Conservation (phyloP, 148 eudicot genomes). For the Vaccinium vitisidaea region DNA sequence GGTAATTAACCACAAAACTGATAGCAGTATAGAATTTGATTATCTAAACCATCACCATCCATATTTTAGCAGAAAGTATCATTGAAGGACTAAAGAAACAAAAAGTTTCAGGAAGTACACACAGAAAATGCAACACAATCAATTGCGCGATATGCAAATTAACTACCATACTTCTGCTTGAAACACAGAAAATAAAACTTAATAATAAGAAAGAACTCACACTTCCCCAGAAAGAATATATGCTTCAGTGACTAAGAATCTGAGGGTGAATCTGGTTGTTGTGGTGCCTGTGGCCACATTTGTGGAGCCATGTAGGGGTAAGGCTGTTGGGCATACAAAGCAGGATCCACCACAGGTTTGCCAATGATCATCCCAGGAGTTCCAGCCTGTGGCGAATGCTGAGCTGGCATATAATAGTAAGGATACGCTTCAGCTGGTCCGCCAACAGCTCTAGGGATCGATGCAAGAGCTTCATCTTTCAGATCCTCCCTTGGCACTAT, state of each 20-base stretch:
- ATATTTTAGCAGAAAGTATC: background rate
- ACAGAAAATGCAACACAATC: background rate
- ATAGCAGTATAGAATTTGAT: background rate
- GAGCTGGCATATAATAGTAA: conserved; percentile 68
- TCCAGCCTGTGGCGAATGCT: conserved; percentile 57
- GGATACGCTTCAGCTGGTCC: conserved; percentile 60
- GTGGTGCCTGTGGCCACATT: conserved; percentile 69
- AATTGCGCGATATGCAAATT: background rate
- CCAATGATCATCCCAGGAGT: conserved; percentile 70
- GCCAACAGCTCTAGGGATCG: conserved; percentile 59
- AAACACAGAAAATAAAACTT: background rate
- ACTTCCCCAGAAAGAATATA: conserved; percentile 7
- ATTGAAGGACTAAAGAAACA: background rate
- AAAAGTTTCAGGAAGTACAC: background rate
- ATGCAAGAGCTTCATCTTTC: conserved; percentile 63
- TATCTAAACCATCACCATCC: background rate
- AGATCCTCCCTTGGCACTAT: conserved; percentile 80
- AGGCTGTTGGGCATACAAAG: conserved; percentile 48
- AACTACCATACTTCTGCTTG: background rate
- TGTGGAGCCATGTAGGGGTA: conserved; percentile 62
- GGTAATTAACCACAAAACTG: background rate
- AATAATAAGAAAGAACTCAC: conserved; percentile 16
- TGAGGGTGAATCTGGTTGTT: conserved; percentile 60
- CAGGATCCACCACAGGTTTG: conserved; percentile 44
- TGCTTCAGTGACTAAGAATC: conserved; percentile 43